Evolutionary conservation across 805 yeast species (phyloP), one percentile per base, ranked within the genome.

Genomic region (Saturnispora ahearnii): DNA sequence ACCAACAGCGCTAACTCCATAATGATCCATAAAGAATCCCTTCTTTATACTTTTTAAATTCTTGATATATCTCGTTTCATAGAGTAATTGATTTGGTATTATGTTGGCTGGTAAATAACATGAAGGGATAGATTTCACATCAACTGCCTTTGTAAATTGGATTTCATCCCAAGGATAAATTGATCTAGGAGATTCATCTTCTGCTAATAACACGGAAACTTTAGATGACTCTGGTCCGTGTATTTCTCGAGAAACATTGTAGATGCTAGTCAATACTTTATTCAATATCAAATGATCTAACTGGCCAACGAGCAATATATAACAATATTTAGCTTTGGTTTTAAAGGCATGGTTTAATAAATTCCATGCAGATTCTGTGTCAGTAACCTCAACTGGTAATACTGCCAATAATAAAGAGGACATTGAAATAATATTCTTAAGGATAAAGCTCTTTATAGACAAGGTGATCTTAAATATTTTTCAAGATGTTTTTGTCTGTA

Each of bases 1-100:
- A 0, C 99, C 99, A 1, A 91, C 81, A 0, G 96, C 91, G 12
- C 40, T 22, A 9, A 18, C 41, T 10, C 13, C 18, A 22, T 26
- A 47, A 10, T 29, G 15, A n/a, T 46, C 15, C 10, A 18, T 15
- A 8, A 8, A 5, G 9, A 22, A 9, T 3, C 49, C 49, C 3
- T 30, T 10, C 3, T 15, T 26, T 12, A n/a, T 7, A 3, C 7
- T 13, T 10, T 5, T 11, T 22, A 7, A 7, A 7, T 4, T 11
- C 1, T 38, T 12, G 8, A 8, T n/a, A 22, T 11, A 10, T 6
- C 10, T 7, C 24, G 18, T 21, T 10, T 34, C 42, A 33, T 9
- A 4, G n/a, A n/a, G 9, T 10, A 24, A 32, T 33, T 22, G 12
- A 15, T 38, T 24, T 12, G 42, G 42, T 24, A 22, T 22, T 5